Percentiles rank a stretch among this genome's conserved stretches.
phyloP scores from a whole-genome alignment of 768 basidiomycete species.

The Russula sp. region DNA sequence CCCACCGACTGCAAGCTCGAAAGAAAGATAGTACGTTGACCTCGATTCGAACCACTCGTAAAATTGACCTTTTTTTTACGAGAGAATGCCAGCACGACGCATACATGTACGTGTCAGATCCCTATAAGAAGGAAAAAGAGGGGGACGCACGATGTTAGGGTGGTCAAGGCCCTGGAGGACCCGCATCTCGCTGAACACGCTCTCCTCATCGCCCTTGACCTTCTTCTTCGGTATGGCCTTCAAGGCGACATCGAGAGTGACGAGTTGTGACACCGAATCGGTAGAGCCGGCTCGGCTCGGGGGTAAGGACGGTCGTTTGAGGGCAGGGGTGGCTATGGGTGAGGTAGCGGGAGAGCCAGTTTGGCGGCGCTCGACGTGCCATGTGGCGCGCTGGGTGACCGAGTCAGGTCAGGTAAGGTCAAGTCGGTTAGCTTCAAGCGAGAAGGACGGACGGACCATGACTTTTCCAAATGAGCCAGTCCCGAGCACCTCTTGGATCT shows the following conservation, averaged over 20 bases:
- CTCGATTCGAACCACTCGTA: constrained; percentile 96
- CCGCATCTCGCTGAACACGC: constrained; percentile 92
- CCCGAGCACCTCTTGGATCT: constrained; percentile 69
- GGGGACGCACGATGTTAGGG: constrained; percentile 73
- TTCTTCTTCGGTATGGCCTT: constrained; percentile 96
- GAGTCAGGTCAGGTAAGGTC: too few species aligned
- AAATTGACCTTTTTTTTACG: constrained; percentile 73
- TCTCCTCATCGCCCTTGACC: constrained; percentile 85
- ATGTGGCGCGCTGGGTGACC: constrained; percentile 59
- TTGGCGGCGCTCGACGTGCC: constrained; percentile 67
- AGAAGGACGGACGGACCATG: constrained; percentile 45
- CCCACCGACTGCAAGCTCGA: constrained; percentile 91
- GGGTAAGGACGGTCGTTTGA: constrained; percentile 3
- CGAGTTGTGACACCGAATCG: constrained; percentile 23
- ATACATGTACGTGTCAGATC: not conserved
- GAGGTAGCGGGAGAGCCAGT: constrained; percentile 5
- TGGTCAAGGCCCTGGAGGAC: constrained; percentile 88
- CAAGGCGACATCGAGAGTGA: constrained; percentile 72
- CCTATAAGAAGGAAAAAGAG: not conserved
- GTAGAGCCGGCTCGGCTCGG: not conserved
- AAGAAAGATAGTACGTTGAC: constrained; percentile 91
- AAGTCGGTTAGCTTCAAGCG: not conserved
- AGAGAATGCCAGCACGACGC: not conserved
- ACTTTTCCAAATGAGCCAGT: constrained; percentile 91
- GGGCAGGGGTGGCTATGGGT: not conserved